A percentile compares a stretch with the other conserved stretches of the same genome.
Conservation (phyloP, 805 yeast species). For the Ogataea nakhonphanomensis region DNA sequence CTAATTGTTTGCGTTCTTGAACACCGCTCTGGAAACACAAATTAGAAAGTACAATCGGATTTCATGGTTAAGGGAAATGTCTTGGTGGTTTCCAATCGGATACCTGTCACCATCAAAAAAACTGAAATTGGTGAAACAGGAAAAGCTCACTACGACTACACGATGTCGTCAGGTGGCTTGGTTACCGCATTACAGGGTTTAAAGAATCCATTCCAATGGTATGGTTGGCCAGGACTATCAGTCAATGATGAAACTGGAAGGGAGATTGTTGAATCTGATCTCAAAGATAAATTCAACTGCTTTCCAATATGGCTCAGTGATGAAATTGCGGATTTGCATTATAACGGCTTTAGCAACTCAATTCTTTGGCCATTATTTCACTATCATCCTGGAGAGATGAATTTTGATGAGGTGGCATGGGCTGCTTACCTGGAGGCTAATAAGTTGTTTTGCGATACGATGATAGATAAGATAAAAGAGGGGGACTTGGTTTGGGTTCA, state of each 20-base stretch:
- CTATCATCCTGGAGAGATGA: constrained; percentile 99
- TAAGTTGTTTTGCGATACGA: constrained; percentile 68
- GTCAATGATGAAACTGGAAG: constrained; percentile 70
- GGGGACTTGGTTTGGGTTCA: constrained; percentile 96
- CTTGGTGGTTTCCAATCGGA: constrained; percentile 87
- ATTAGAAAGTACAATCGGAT: neutral
- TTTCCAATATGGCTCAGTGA: constrained; percentile 86
- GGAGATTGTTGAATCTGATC: constrained; percentile 61
- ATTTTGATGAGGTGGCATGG: constrained; percentile 97
- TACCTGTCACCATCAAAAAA: constrained; percentile 88
- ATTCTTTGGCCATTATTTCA: constrained; percentile 98
- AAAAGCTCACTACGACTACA: constrained; percentile 68
- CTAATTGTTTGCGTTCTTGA: too few relatives aligned
- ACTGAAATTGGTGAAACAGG: constrained; percentile 6
- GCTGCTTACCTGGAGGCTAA: constrained; percentile 96
- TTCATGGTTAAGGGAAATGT: constrained; percentile 54
- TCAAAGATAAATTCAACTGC: constrained; percentile 77
- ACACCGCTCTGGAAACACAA: neutral
- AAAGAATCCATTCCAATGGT: constrained; percentile 90
- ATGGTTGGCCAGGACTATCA: constrained; percentile 97
- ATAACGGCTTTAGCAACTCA: constrained; percentile 92
- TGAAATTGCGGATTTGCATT: constrained; percentile 90
- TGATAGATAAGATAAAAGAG: constrained; percentile 67
- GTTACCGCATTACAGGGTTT: constrained; percentile 94
- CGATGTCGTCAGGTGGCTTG: constrained; percentile 96